Conservation (phyloP, 2,329 filamentous ascomycete genomes). For the Colletotrichum filicis region DNA sequence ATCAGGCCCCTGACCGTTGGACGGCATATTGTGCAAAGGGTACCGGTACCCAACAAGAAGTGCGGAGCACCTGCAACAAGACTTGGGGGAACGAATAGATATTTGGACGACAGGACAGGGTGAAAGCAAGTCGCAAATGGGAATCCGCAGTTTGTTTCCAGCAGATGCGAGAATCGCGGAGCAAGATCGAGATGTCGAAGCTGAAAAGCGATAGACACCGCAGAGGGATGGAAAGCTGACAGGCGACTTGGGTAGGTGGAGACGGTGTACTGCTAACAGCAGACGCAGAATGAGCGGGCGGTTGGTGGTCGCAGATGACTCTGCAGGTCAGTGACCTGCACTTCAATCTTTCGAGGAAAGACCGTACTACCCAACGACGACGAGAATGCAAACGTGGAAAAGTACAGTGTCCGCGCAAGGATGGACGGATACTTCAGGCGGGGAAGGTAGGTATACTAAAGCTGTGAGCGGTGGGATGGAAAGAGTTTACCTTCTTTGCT, state of each 20-base stretch:
- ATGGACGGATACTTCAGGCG: not conserved
- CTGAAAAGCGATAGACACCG: not conserved
- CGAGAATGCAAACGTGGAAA: not conserved
- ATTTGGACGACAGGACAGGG: not conserved
- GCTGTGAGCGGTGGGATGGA: not conserved
- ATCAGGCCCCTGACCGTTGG: not conserved
- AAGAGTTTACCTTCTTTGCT: not conserved
- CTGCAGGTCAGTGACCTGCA: constrained; percentile 23
- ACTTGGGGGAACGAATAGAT: not conserved
- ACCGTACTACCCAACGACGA: not conserved
- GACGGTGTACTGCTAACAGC: not conserved
- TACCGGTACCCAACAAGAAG: not conserved
- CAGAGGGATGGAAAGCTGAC: not conserved
- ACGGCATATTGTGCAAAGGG: not conserved
- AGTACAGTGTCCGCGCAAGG: not conserved
- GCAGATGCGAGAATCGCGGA: not conserved
- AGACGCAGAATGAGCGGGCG: not conserved
- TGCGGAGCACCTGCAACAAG: not conserved
- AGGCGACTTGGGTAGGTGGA: not conserved
- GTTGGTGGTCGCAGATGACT: not conserved
- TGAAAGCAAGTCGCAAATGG: not conserved
- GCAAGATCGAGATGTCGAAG: not conserved
- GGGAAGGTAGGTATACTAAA: not conserved
- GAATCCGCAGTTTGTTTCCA: not conserved
- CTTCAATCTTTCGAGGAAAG: not conserved